Evolutionary conservation across 306 rosid genomes (phyloP), one percentile per base, ranked within the genome.

Genomic region (Geum urbanum): DNA sequence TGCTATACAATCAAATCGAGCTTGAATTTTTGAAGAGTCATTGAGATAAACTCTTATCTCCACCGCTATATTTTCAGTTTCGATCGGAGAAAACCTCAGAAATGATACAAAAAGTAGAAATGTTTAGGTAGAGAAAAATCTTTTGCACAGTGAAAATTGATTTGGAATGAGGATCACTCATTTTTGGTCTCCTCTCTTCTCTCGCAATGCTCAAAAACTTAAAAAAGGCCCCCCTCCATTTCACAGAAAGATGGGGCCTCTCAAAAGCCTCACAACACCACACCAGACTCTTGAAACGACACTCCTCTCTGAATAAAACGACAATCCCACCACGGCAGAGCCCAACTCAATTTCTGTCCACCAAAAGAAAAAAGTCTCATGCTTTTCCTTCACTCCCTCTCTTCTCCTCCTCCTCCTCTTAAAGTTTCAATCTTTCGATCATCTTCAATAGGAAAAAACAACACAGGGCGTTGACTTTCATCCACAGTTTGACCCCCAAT

Each of bases 231-330:
- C 49, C 37, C 71, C 7, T 66, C 43, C 56, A 27, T 27, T 13
- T 45, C 13, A 37, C 63, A 66, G 32, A 9, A 70, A 24, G 54
- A 66, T 32, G 2, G 1, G 2, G 37, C 37, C 37, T 32, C 37
- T 32, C 37, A 2, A 24, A 59, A 63, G 72, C 63, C 35, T n/a
- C 47, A 56, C 13, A 59, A 44, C 74, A 44, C 74, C 57, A 49
- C 71, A 32, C 37, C 37, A 32, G 2, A 32, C 18, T 55, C 48
- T 65, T 62, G 46, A 60, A 82, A 82, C 80, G 85, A 66, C 80
- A 66, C 61, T 74, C 66, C 51, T 67, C 14, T 32, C 52, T 8
- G 2, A 10, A 39, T 75, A 63, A 82, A 84, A 84, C 87, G 83
- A 82, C 85, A 9, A 32, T 32, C 37, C 37, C 37, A 32, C 37